Base-by-base conservation (phyloP, 768 basidiomycete genomes). In the Cubamyces sp. region DNA sequence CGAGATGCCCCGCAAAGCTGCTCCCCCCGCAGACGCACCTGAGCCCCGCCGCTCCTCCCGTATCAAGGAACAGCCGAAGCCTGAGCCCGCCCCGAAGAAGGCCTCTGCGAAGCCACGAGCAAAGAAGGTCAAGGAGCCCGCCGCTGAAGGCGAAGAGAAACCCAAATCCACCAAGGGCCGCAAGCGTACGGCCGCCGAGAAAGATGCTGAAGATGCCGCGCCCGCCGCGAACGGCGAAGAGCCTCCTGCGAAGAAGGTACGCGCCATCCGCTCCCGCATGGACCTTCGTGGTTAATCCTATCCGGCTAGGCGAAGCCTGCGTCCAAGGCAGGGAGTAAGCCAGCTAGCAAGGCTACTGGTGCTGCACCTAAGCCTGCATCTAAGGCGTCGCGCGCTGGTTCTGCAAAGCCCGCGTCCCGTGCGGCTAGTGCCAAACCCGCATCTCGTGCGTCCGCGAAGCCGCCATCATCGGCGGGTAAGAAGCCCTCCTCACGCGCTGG, bases 11-110 rank as follows among this genome's bases (percentile, higher is more conserved):
- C 85, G 88, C 69, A 91, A 90, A 84, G 81, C 87, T 51, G 83
- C 83, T 26, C 75, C 80, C 51, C 66, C 82, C 48, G 62, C 80
- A 2, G 79, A 75, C 23, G 72, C 77, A 53, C 75, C 78, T 46
- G 79, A 80, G 70, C 88, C 88, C 40, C 88, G 89, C 73, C 89
- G 89, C 75, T 90, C 88, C 8, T 75, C 82, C 34, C 86, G 89
- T 69, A 90, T 91, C 76, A 90, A 90, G 74, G 87, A 87, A 26
- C 81, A 83, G 61, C 87, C 87, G 56, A 88, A 86, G 73, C 71
- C 76, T 1, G 86, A 76, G 26, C 42, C 74, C 77, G 60, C 71
- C 30, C 76, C 74, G 16, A 89, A 87, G 82, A 90, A 86, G 73
- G 75, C 83, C 47, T 78, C 81, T 23, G 79, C 84, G 6, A 90